These are phyloP conservation scores for Saturnispora gosingensis DNA, from an alignment of 805 yeast species.

Conservation along the genomic window DNA sequence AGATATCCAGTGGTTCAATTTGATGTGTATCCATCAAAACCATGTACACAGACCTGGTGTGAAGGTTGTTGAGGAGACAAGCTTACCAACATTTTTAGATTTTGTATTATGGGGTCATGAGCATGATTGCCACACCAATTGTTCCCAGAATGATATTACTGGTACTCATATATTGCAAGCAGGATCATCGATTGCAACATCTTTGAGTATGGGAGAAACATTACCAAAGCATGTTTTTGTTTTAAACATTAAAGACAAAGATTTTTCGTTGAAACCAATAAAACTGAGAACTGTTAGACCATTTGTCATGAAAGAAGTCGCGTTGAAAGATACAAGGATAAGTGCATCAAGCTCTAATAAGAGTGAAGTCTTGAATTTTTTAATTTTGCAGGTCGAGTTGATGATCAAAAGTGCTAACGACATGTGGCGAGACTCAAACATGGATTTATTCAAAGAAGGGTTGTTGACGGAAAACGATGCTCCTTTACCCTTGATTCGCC, in stretches of 20 bases:
- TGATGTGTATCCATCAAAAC: constrained; percentile 88
- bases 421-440: constrained; percentile 34
- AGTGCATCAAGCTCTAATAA: constrained; percentile 53
- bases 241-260: constrained; percentile 49
- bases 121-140: constrained; percentile 80
- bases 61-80: constrained; percentile 74
- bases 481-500: constrained; percentile 76
- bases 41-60: constrained; percentile 75
- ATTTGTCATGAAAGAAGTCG: constrained; percentile 61
- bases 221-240: constrained; percentile 67
- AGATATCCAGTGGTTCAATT: constrained; percentile 67
- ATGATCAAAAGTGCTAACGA: constrained; percentile 52
- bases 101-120: constrained; percentile 96
- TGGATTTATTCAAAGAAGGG: constrained; percentile 19
- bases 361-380: constrained; percentile 48
- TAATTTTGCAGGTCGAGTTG: constrained; percentile 55
- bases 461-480: constrained; percentile 28
- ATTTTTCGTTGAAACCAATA: constrained; percentile 50
- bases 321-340: constrained; percentile 45
- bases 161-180: constrained; percentile 81
- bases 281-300: constrained; percentile 70
- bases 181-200: constrained; percentile 90
- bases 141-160: constrained; percentile 46
- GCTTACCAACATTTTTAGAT: constrained; percentile 74
- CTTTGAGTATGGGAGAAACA: constrained; percentile 78